phyloP scores from a whole-genome alignment of 192 early-diverging fungal genomes.

The Allomyces macrogynus region DNA sequence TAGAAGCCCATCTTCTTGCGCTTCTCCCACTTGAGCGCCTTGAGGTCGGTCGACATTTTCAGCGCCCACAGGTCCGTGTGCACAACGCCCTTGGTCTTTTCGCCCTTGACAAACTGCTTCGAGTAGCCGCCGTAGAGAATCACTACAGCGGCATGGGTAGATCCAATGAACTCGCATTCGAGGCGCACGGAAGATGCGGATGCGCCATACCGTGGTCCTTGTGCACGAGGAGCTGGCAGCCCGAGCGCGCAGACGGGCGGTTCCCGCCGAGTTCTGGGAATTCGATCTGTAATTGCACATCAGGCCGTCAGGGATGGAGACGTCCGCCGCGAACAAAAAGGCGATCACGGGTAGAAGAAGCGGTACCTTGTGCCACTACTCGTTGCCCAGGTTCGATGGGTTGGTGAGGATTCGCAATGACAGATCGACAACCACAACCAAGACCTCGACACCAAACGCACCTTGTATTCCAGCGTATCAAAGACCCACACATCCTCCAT shows the following conservation, averaged over 20 bases:
- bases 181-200: too few relatives aligned
- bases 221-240: conserved; percentile 34
- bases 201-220: conserved; percentile 14
- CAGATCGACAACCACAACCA: conserved; percentile 9
- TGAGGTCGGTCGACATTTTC: conserved; percentile 35
- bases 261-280: conserved; percentile 13
- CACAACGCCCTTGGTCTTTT: conserved; percentile 31
- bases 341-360: too few relatives aligned
- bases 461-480: conserved; percentile 33
- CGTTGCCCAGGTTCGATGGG: conserved; percentile 2
- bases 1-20: conserved; percentile 28
- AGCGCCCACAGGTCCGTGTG: conserved; percentile 31
- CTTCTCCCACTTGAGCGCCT: conserved; percentile 36
- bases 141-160: not conserved
- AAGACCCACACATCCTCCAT: conserved; percentile 50
- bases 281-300: conserved; percentile 5
- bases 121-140: conserved; percentile 51
- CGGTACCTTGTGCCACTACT: conserved; percentile 16
- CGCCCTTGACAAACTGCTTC: conserved; percentile 37
- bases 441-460: conserved; percentile 7
- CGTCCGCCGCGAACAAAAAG: too few relatives aligned
- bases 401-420: too few relatives aligned
- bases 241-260: conserved; percentile 24
- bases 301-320: too few relatives aligned
- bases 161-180: too few relatives aligned